Percentiles rank a stretch among this genome's conserved stretches.
These are phyloP conservation scores for Brassica nigra DNA, from an alignment of 345 rosid species.

Conservation along the genomic window DNA sequence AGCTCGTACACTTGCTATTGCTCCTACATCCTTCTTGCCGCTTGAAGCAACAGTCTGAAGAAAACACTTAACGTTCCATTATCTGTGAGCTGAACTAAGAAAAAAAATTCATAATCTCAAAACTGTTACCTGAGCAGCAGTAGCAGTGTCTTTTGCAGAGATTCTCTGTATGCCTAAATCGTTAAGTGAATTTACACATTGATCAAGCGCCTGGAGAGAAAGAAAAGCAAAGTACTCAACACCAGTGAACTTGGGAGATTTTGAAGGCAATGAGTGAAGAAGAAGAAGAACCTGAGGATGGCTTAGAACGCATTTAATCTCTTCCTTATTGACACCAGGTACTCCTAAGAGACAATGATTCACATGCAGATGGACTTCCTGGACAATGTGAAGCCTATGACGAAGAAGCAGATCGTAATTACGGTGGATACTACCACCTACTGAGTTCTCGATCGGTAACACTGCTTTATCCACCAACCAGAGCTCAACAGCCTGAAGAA, in stretches of 20 bases:
- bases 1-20: slow-evolving; percentile 89
- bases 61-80: slow-evolving; percentile 10
- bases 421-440: slow-evolving; percentile 92
- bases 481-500: slow-evolving; percentile 85
- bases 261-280: background rate
- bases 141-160: slow-evolving; percentile 73
- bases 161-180: slow-evolving; percentile 60
- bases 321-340: slow-evolving; percentile 69
- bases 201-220: slow-evolving; percentile 70
- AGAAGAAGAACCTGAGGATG: slow-evolving; percentile 77
- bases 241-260: slow-evolving; percentile 11
- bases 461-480: slow-evolving; percentile 95
- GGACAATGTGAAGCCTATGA: slow-evolving; percentile 92
- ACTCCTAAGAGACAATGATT: slow-evolving; percentile 86
- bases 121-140: slow-evolving; percentile 77
- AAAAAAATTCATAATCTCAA: background rate
- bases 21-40: slow-evolving; percentile 63
- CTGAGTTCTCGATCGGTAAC: slow-evolving; percentile 87
- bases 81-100: background rate
- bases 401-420: slow-evolving; percentile 93
- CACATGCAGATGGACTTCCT: slow-evolving; percentile 78
- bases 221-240: slow-evolving; percentile 5
- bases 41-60: slow-evolving; percentile 63
- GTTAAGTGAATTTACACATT: slow-evolving; percentile 68
- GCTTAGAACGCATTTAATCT: slow-evolving; percentile 73